phyloP scores from a whole-genome alignment of 1,284 basidiomycete species.

The Ganoderma sinense region DNA sequence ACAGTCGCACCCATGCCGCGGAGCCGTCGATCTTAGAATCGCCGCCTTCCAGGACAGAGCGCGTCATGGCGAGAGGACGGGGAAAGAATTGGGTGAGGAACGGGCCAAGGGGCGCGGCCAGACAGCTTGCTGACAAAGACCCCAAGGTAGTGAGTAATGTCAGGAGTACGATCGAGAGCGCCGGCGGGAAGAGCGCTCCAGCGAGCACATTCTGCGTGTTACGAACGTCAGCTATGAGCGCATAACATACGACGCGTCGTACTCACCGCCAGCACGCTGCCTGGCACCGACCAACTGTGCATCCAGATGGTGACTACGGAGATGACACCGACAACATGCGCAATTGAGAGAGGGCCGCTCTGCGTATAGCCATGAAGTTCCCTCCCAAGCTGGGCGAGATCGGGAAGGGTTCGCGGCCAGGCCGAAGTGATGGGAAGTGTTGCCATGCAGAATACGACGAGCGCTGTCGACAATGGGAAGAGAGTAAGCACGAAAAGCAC shows the following conservation, averaged over 20 bases:
- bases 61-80: slow-evolving; percentile 83
- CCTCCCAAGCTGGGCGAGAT: slow-evolving; percentile 75
- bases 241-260: slow-evolving; percentile 12
- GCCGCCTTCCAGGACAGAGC: slow-evolving; percentile 67
- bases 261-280: slow-evolving; percentile 87
- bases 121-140: slow-evolving; percentile 80
- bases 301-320: slow-evolving; percentile 91
- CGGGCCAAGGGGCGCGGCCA: slow-evolving; percentile 86
- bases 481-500: slow-evolving; percentile 72
- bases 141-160: slow-evolving; percentile 86
- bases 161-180: slow-evolving; percentile 80
- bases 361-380: slow-evolving; percentile 81
- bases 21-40: slow-evolving; percentile 52
- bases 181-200: slow-evolving; percentile 84
- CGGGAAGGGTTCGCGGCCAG: slow-evolving; percentile 78
- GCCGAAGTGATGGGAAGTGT: slow-evolving; percentile 76
- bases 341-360: slow-evolving; percentile 65
- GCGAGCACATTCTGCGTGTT: slow-evolving; percentile 82
- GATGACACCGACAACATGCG: slow-evolving; percentile 83
- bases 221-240: slow-evolving; percentile 28
- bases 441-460: slow-evolving; percentile 58
- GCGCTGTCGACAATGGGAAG: slow-evolving; percentile 67
- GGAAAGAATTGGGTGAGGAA: slow-evolving; percentile 84
- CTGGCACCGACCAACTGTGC: slow-evolving; percentile 94
- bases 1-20: slow-evolving; percentile 84